Conservation (phyloP, 1,139 yeast genomes). For the Spathaspora sp. region DNA sequence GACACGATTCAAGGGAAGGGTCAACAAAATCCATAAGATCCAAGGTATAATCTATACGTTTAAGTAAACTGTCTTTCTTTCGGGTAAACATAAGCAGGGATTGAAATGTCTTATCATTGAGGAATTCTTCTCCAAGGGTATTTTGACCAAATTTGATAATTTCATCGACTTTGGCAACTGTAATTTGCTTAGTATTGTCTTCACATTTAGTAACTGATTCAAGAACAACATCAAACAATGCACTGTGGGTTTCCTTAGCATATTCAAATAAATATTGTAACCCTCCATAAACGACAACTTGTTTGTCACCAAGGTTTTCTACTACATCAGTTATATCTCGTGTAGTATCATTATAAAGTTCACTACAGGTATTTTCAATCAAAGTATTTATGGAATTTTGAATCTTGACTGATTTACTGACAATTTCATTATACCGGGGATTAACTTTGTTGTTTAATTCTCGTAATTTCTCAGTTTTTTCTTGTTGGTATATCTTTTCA, state of each 20-base stretch:
- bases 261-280: conserved; percentile 66
- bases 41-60: conserved; percentile 58
- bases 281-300: conserved; percentile 59
- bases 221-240: conserved; percentile 63
- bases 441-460: conserved; percentile 53
- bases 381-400: conserved; percentile 60
- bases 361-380: conserved; percentile 60
- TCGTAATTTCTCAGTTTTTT: conserved; percentile 41
- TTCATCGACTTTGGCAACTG: conserved; percentile 58
- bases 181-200: conserved; percentile 59
- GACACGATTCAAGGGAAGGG: conserved; percentile 62
- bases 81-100: conserved; percentile 84
- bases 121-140: conserved; percentile 56
- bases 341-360: conserved; percentile 62
- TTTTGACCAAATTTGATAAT: conserved; percentile 65
- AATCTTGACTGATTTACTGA: conserved; percentile 52
- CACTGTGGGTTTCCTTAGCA: conserved; percentile 67
- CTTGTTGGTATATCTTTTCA: conserved; percentile 51
- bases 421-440: conserved; percentile 62
- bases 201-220: conserved; percentile 69
- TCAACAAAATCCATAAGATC: conserved; percentile 74
- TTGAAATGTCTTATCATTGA: conserved; percentile 67
- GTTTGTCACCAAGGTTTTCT: conserved; percentile 54
- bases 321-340: conserved; percentile 54
- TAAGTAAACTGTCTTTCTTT: conserved; percentile 60